Percentiles rank a stretch among this genome's conserved stretches.
Evolutionary conservation across 805 yeast genomes (phyloP).

Genomic region (Candida nemodendra): DNA sequence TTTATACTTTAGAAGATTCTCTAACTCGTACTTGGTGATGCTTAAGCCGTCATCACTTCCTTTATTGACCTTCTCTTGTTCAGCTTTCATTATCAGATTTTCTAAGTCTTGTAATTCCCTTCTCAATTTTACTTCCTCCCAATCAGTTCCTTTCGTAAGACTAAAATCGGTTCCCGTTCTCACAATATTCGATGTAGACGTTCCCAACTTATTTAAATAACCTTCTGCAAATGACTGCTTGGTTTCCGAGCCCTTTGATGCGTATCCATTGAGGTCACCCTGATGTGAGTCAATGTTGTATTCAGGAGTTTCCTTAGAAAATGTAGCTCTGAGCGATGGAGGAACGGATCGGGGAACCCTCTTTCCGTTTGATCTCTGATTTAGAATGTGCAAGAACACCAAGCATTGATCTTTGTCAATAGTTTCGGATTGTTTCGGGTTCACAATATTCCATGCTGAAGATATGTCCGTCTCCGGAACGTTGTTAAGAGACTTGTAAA

Average conservation of each 20-base stretch:
- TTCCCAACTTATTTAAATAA: conserved; percentile 57
- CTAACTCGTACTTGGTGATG: conserved; percentile 60
- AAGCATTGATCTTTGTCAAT: conserved; percentile 92
- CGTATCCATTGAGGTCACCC: conserved; percentile 31
- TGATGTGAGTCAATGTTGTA: conserved; percentile 62
- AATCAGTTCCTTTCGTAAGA: conserved; percentile 74
- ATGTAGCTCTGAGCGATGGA: conserved; percentile 84
- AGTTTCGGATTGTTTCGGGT: conserved; percentile 82
- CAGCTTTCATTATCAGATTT: conserved; percentile 56
- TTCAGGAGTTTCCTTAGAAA: conserved; percentile 78
- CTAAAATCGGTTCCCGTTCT: conserved; percentile 67
- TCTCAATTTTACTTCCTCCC: conserved; percentile 87
- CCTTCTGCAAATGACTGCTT: conserved; percentile 50
- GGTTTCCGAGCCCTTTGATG: too few relatives aligned
- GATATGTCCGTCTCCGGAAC: conserved; percentile 84
- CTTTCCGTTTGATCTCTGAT: conserved; percentile 77
- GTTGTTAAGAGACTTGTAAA: conserved; percentile 64
- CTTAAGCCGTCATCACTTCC: conserved; percentile 29
- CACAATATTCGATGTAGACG: conserved; percentile 32
- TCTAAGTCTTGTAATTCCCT: conserved; percentile 78
- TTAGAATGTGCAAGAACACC: conserved; percentile 85
- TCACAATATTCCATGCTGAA: conserved; percentile 92
- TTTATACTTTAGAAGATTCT: conserved; percentile 78
- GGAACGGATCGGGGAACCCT: conserved; percentile 95
- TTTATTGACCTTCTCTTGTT: conserved; percentile 41